Evolutionary conservation across 331 rosid species (phyloP).

Genomic region (Arachis monticola): DNA sequence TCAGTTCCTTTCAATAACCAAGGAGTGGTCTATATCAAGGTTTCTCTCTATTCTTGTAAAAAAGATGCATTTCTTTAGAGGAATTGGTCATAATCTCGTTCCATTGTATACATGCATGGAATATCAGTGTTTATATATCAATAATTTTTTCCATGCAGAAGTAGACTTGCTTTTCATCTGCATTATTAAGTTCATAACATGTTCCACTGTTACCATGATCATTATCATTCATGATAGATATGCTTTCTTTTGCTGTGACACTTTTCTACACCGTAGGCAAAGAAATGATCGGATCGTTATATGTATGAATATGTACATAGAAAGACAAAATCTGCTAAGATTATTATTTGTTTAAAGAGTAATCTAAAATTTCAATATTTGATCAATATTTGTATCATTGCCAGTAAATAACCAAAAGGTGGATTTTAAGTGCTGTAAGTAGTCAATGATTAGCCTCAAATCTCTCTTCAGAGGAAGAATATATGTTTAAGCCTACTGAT

Average conservation of each 20-base stretch:
- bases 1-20: conserved; percentile 1
- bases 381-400: neutral
- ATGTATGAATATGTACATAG: conserved; percentile 7
- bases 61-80: conserved; percentile 31
- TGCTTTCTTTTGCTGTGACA: neutral
- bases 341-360: neutral
- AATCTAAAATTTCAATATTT: conserved; percentile 5
- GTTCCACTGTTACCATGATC: neutral
- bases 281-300: neutral
- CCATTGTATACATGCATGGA: conserved; percentile 21
- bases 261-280: neutral
- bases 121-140: neutral
- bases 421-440: neutral
- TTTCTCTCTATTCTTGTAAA: conserved; percentile 13
- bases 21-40: conserved; percentile 33
- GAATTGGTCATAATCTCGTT: conserved; percentile 8
- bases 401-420: neutral
- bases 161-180: neutral
- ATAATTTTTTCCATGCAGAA: conserved; percentile 19
- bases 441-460: neutral
- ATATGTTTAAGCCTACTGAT: neutral
- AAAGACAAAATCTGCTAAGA: neutral
- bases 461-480: conserved; percentile 1
- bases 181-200: neutral
- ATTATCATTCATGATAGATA: neutral